A percentile compares a stretch with the other conserved stretches of the same genome.
Evolutionary conservation across 2,329 filamentous ascomycete genomes (phyloP).

Genomic region (Fusarium mangiferae): DNA sequence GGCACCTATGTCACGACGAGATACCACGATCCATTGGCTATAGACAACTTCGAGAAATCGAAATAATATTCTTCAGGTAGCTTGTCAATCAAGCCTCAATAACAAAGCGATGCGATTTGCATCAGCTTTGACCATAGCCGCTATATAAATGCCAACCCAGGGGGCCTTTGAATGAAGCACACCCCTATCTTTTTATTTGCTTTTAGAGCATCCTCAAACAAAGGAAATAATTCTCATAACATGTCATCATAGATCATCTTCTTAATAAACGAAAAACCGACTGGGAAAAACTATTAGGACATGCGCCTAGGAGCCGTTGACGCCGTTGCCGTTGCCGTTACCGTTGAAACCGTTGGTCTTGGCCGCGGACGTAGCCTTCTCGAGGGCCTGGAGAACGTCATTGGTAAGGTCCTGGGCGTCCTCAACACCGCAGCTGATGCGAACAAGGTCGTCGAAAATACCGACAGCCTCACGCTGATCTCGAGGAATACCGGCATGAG

Average conservation of each 20-base stretch:
- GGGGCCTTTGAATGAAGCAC: conserved; percentile 15
- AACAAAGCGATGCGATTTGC: conserved; percentile 31
- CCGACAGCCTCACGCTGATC: conserved; percentile 92
- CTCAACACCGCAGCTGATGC: conserved; percentile 94
- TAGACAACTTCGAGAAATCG: conserved; percentile 10
- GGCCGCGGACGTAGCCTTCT: conserved; percentile 69
- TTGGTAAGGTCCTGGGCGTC: conserved; percentile 84
- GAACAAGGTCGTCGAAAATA: conserved; percentile 93
- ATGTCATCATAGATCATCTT: conserved; percentile 30
- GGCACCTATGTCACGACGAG: background rate
- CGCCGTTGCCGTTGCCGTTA: conserved; percentile 19
- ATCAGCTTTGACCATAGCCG: conserved; percentile 25
- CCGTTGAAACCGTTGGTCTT: conserved; percentile 47
- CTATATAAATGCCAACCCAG: conserved; percentile 33
- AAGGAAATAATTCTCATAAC: conserved; percentile 33
- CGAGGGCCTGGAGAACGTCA: conserved; percentile 85
- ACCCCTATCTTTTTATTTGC: conserved; percentile 22
- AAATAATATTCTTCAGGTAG: conserved; percentile 31
- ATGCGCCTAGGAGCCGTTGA: conserved; percentile 41
- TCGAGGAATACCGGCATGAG: conserved; percentile 91
- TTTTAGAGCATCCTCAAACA: conserved; percentile 15
- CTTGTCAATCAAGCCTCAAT: conserved; percentile 37
- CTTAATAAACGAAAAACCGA: conserved; percentile 16
- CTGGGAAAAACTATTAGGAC: conserved; percentile 1
- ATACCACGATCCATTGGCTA: conserved; percentile 1